A percentile compares a stretch with the other conserved stretches of the same genome.
These are phyloP conservation scores for Mycena alexandri DNA, from an alignment of 768 basidiomycete genomes.

Conservation along the genomic window DNA sequence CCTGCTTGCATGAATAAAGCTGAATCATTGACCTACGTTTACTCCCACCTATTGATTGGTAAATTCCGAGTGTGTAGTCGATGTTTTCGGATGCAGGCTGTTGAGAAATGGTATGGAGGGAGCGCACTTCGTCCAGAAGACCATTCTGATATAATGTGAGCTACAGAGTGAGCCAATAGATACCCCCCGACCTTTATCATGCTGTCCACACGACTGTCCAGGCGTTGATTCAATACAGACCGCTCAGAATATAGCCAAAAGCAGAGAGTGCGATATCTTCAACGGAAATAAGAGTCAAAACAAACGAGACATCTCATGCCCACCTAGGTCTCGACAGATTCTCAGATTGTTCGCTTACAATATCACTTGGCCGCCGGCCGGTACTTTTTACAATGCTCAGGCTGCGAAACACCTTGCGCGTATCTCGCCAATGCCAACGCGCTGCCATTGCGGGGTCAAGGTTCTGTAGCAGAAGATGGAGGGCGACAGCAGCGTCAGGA, in stretches of 20 bases:
- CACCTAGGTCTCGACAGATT: slow-evolving; percentile 65
- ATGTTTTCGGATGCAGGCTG: slow-evolving; percentile 28
- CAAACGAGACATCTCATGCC: neutral
- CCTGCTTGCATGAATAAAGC: slow-evolving; percentile 62
- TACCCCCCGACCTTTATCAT: slow-evolving; percentile 82
- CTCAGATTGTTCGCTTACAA: slow-evolving; percentile 73
- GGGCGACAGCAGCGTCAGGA: slow-evolving; percentile 68
- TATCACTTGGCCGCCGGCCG: slow-evolving; percentile 73
- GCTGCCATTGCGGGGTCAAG: slow-evolving; percentile 82
- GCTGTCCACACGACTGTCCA: slow-evolving; percentile 85
- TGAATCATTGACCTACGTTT: neutral
- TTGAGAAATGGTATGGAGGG: slow-evolving; percentile 51
- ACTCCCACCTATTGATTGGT: slow-evolving; percentile 88
- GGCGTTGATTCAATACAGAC: slow-evolving; percentile 68
- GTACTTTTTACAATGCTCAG: slow-evolving; percentile 83
- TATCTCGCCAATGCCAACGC: slow-evolving; percentile 97
- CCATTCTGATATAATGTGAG: slow-evolving; percentile 67
- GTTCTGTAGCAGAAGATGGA: slow-evolving; percentile 73
- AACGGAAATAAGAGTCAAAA: slow-evolving; percentile 6
- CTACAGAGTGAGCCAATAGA: slow-evolving; percentile 1
- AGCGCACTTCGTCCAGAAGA: slow-evolving; percentile 81
- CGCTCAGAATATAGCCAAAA: slow-evolving; percentile 92
- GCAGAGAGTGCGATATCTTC: slow-evolving; percentile 85
- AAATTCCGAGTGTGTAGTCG: slow-evolving; percentile 90
- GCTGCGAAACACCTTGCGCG: slow-evolving; percentile 88